Conservation (phyloP, 2,329 filamentous ascomycete genomes). For the Microsporum audouinii region DNA sequence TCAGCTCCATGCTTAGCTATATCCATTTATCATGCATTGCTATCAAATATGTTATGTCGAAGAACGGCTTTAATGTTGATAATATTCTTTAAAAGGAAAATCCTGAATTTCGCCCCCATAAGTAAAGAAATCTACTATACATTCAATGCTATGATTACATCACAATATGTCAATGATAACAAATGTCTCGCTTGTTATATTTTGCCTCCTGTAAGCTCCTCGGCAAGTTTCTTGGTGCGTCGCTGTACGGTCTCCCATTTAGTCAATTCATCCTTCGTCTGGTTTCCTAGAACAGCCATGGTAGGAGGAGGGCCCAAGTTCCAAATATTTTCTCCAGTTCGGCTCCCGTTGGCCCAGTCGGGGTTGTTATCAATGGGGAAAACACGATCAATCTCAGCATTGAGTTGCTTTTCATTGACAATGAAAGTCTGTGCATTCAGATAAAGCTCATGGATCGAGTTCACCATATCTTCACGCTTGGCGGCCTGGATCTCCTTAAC, state of each 20-base stretch:
- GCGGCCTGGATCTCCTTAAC: conserved; percentile 36
- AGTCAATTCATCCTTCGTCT: conserved; percentile 23
- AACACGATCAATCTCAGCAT: conserved; percentile 58
- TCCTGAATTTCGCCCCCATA: background rate
- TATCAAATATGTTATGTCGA: background rate
- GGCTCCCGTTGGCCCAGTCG: conserved; percentile 33
- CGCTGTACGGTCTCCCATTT: conserved; percentile 40
- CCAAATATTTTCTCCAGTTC: conserved; percentile 41
- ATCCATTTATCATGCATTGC: too few relatives aligned
- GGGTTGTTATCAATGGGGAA: conserved; percentile 53
- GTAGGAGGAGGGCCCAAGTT: conserved; percentile 37
- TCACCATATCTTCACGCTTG: conserved; percentile 50
- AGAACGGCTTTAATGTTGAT: background rate
- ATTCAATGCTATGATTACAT: conserved; percentile 2
- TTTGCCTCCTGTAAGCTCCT: conserved; percentile 57
- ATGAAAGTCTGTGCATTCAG: conserved; percentile 83
- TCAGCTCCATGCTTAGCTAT: background rate
- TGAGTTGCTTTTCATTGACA: conserved; percentile 64
- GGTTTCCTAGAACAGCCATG: conserved; percentile 23
- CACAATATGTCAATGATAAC: background rate
- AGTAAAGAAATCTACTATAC: conserved; percentile 1
- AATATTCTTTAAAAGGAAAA: background rate
- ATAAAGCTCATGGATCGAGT: conserved; percentile 76
- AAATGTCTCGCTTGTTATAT: conserved; percentile 6
- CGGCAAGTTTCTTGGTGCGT: conserved; percentile 53